Evolutionary conservation across 2,329 filamentous ascomycete species (phyloP), one percentile per base, ranked within the genome.

Genomic region (Pyricularia sp.): DNA sequence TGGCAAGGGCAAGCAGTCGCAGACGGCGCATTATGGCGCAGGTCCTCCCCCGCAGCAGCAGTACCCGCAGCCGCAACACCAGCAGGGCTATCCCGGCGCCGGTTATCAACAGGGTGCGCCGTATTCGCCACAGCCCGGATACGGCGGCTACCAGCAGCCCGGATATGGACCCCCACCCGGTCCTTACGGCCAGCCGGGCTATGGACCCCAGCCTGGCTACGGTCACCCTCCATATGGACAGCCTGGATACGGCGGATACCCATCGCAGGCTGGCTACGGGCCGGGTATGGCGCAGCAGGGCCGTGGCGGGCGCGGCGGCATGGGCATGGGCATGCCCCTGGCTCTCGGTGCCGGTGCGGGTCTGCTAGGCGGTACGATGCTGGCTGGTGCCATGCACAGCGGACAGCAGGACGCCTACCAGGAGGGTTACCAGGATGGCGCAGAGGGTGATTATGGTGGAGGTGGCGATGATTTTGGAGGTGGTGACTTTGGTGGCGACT

Each of bases 281-380:
- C 26, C 67, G 74, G 74, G 20, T 72, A 69, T 33, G 66, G 28
- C 28, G 17, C 28, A 55, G 28, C 28, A 55, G 50, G 36, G 26
- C 14, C 25, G 66, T n/a, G 77, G 65, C 79, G 79, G 72, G 1
- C 74, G 74, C 65, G 78, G 78, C 67, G 80, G 81, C 30, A 79
- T 94, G 80, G 92, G 92, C n/a, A 84, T 86, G 70, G 87, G 84
- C 1, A 92, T 92, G 65, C 92, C 89, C 67, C 88, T 90, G 10
- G 92, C 92, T 26, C 81, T 97, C 63, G 93, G 93, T 80, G 78
- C 92, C 4, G 93, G 93, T 73, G 93, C 90, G 71, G 93, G 93
- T 78, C 75, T 97, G 76, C 74, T 97, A 0, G 94, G 93, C 73
- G 93, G 93, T 69, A 86, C 88, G 71, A 71, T 97, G 74, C 78